Evolutionary conservation across 2,329 filamentous ascomycete species (phyloP).

Genomic region (Fusarium citri): DNA sequence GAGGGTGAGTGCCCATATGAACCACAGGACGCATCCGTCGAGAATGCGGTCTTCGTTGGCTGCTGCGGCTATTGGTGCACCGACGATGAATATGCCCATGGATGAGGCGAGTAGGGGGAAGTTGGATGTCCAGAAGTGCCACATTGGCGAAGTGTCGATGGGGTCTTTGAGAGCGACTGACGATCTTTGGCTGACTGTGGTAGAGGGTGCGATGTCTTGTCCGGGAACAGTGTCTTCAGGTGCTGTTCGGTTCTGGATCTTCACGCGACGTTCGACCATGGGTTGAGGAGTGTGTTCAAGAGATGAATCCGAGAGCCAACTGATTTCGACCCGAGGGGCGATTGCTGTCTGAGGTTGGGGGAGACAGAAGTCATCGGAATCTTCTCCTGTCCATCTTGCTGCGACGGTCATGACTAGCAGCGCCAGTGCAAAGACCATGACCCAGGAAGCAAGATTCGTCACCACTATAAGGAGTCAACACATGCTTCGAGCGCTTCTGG

Average conservation of each 20-base stretch:
- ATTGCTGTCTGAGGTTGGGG: slow-evolving; percentile 1
- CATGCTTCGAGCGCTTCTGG: fast-evolving
- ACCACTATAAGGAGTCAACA: slow-evolving; percentile 46
- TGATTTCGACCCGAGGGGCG: slow-evolving; percentile 25
- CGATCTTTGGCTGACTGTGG: slow-evolving; percentile 5
- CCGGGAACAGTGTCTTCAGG: background rate
- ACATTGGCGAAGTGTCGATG: slow-evolving; percentile 1
- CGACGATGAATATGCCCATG: slow-evolving; percentile 51
- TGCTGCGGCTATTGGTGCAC: slow-evolving; percentile 55
- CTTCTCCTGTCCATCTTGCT: slow-evolving; percentile 8
- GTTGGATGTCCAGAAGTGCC: slow-evolving; percentile 42
- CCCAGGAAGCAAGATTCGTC: slow-evolving; percentile 54
- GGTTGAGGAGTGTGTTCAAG: slow-evolving; percentile 15
- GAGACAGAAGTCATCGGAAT: slow-evolving; percentile 16
- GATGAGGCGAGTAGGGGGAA: slow-evolving; percentile 47
- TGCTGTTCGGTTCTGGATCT: background rate
- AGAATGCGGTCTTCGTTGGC: slow-evolving; percentile 54
- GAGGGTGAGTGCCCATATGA: slow-evolving; percentile 61
- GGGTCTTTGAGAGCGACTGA: slow-evolving; percentile 11
- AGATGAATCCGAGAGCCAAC: slow-evolving; percentile 40
- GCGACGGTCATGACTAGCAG: slow-evolving; percentile 35
- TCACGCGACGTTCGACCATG: slow-evolving; percentile 4
- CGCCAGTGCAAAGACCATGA: slow-evolving; percentile 45
- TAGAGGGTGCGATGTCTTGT: background rate
- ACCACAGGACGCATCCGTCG: slow-evolving; percentile 60